phyloP scores from a whole-genome alignment of 129 eudicot species.

The Gnaphalium uliginosum region DNA sequence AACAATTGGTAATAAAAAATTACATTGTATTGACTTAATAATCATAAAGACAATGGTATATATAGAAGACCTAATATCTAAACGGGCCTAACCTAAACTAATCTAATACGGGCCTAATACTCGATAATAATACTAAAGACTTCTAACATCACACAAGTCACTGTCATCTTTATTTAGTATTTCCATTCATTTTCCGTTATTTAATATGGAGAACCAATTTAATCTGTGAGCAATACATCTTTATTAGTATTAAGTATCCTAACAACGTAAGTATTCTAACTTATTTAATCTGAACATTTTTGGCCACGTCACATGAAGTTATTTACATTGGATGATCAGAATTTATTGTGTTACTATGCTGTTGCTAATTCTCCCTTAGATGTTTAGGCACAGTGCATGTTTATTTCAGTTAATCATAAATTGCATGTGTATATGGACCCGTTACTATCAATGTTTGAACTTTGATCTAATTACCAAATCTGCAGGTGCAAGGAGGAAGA shows the following conservation, averaged over 20 bases:
- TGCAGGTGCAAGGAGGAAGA: constrained; percentile 96
- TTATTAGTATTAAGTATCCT: background rate
- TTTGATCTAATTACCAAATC: constrained; percentile 6
- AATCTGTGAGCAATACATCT: no score
- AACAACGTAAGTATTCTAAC: background rate
- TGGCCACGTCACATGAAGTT: background rate
- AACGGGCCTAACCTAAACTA: no score
- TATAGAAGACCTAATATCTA: no score
- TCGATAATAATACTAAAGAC: no score
- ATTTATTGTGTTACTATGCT: background rate
- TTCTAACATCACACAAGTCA: background rate
- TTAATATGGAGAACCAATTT: no score
- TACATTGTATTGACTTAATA: no score
- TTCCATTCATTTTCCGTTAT: no score
- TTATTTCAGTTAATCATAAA: background rate
- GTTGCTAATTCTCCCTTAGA: background rate
- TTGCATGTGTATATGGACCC: background rate
- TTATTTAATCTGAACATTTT: no score
- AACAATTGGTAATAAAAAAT: no score
- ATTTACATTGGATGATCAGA: background rate
- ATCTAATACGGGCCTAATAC: no score
- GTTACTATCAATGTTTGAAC: background rate
- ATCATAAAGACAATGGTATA: no score
- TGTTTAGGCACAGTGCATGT: background rate
- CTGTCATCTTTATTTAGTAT: background rate